Percentiles rank a stretch among this genome's conserved stretches.
phyloP scores from a whole-genome alignment of 1,284 basidiomycete genomes.

The Pseudomicrostroma phylloplanum region DNA sequence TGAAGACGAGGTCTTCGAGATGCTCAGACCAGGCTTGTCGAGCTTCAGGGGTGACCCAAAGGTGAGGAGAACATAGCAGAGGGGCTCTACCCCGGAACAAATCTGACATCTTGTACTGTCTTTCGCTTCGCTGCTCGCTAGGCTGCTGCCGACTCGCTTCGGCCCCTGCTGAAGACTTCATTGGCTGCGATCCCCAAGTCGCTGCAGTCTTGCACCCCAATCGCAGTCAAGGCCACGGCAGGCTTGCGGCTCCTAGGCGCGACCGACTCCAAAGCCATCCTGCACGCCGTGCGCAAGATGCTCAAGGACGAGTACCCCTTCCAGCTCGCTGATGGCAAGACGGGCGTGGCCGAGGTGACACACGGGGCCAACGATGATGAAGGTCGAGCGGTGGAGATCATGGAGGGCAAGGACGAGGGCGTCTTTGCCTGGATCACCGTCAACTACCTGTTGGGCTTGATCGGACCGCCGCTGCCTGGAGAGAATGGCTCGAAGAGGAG shows the following conservation, averaged over 20 bases:
- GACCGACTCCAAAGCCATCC: slow-evolving; percentile 65
- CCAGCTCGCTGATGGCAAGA: slow-evolving; percentile 46
- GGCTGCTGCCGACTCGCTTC: slow-evolving; percentile 73
- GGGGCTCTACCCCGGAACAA: too few species aligned
- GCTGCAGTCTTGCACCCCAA: slow-evolving; percentile 70
- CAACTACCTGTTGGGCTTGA: slow-evolving; percentile 62
- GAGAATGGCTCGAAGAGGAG: background rate
- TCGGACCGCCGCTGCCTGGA: slow-evolving; percentile 21
- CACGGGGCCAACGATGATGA: background rate
- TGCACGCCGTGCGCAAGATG: slow-evolving; percentile 67
- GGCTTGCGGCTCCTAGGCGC: slow-evolving; percentile 73
- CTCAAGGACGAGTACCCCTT: slow-evolving; percentile 70
- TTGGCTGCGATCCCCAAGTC: slow-evolving; percentile 66
- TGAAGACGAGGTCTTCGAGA: slow-evolving; percentile 89
- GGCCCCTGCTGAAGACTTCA: slow-evolving; percentile 74
- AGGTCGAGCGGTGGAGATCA: slow-evolving; percentile 51
- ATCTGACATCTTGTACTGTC: too few species aligned
- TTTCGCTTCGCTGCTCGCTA: too few species aligned
- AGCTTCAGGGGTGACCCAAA: slow-evolving; percentile 58
- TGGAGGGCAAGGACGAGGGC: slow-evolving; percentile 89
- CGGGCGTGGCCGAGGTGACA: slow-evolving; percentile 23
- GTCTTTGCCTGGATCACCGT: slow-evolving; percentile 98
- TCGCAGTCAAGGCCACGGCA: slow-evolving; percentile 92
- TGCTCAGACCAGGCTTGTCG: slow-evolving; percentile 75
- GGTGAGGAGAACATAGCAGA: too few species aligned